Evolutionary conservation across 2,329 filamentous ascomycete species (phyloP).

Genomic region (Xylaria sp.): DNA sequence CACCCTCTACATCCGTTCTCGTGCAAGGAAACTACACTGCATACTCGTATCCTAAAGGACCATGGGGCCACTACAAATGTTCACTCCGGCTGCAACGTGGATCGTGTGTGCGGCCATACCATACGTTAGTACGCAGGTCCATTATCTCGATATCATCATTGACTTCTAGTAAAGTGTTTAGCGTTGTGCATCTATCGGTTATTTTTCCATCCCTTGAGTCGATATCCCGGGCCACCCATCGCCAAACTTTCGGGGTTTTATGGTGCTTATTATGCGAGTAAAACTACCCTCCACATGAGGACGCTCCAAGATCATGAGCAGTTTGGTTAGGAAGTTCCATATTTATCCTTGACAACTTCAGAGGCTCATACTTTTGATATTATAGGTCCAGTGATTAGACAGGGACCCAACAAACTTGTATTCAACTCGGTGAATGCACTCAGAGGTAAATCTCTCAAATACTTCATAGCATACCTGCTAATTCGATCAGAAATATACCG

Average conservation of each 20-base stretch:
- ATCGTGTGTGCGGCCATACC: background rate
- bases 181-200: constrained; percentile 11
- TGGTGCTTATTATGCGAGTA: constrained; percentile 13
- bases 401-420: constrained; percentile 26
- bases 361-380: background rate
- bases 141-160: background rate
- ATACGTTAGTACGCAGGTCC: background rate
- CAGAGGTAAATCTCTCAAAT: constrained; percentile 5
- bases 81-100: background rate
- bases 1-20: no score
- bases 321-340: background rate
- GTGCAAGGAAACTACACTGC: background rate
- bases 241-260: constrained; percentile 17
- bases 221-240: constrained; percentile 13
- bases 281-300: constrained; percentile 13
- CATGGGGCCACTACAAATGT: constrained; percentile 1
- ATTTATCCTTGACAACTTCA: background rate
- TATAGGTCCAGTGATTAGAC: constrained; percentile 22
- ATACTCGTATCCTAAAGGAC: background rate
- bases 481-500: constrained; percentile 28
- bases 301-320: constrained; percentile 13
- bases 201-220: constrained; percentile 19
- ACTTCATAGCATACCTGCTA: background rate
- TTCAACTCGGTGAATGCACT: constrained; percentile 26
- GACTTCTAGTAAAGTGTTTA: constrained; percentile 1